A percentile compares a stretch with the other conserved stretches of the same genome.
Evolutionary conservation across 164 flowering plant species (phyloP).

Genomic region (Umbilicus rupestris): DNA sequence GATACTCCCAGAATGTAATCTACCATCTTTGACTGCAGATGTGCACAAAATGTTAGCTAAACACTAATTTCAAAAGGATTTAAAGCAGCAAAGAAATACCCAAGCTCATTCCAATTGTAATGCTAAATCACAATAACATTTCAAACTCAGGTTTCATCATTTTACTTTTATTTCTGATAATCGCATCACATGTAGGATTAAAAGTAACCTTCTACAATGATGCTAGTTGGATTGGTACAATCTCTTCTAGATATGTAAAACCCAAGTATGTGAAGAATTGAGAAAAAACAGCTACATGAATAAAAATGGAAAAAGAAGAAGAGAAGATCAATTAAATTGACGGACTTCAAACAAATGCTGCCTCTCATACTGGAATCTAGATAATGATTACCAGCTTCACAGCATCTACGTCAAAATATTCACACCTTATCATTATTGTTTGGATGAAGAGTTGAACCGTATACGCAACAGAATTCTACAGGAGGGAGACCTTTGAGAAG

Average conservation of each 20-base stretch:
- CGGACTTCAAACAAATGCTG: background rate
- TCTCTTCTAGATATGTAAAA: background rate
- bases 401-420: background rate
- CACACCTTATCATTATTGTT: constrained; percentile 56
- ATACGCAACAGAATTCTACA: constrained; percentile 74
- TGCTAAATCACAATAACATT: background rate
- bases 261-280: background rate
- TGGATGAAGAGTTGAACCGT: constrained; percentile 87
- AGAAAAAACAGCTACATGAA: too few relatives aligned
- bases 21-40: constrained; percentile 50
- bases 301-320: too few relatives aligned
- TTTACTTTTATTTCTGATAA: background rate
- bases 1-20: constrained; percentile 86
- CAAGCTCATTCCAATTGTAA: background rate
- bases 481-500: constrained; percentile 60
- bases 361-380: background rate
- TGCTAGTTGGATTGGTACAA: background rate
- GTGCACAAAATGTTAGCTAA: background rate
- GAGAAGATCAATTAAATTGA: background rate
- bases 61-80: background rate
- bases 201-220: background rate
- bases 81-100: background rate
- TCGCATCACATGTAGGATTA: background rate
- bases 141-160: background rate
- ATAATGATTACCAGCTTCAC: background rate